phyloP scores from a whole-genome alignment of 2,329 filamentous ascomycete species.

The Fusarium siculi region DNA sequence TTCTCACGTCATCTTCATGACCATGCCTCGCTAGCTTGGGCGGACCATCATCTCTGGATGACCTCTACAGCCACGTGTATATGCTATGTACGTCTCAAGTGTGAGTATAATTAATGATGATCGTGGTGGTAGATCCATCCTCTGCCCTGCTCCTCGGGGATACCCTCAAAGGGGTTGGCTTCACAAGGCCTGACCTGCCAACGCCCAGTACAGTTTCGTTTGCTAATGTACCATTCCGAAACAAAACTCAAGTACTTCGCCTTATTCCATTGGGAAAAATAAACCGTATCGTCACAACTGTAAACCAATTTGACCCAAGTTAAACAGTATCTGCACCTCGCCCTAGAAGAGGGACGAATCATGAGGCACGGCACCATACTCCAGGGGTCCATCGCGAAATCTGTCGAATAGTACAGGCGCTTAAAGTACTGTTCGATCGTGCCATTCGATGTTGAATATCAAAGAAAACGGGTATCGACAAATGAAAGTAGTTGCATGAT shows the following conservation, averaged over 20 bases:
- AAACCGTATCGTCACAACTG: conserved; percentile 15
- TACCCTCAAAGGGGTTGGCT: conserved; percentile 23
- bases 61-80: conserved; percentile 43
- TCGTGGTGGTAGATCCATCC: conserved; percentile 40
- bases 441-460: conserved; percentile 13
- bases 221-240: conserved; percentile 41
- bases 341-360: conserved; percentile 1
- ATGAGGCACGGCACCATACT: conserved; percentile 18
- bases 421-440: not conserved
- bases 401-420: conserved; percentile 3
- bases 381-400: conserved; percentile 4
- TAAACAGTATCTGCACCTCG: conserved; percentile 17
- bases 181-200: conserved; percentile 34
- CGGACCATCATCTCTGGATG: conserved; percentile 21
- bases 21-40: conserved; percentile 4
- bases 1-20: conserved; percentile 30
- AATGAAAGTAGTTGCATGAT: conserved; percentile 36
- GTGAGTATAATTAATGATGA: conserved; percentile 41
- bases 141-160: conserved; percentile 24
- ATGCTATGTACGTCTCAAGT: conserved; percentile 42
- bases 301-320: conserved; percentile 27
- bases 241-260: conserved; percentile 43
- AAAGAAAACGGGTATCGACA: conserved; percentile 44
- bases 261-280: conserved; percentile 18
- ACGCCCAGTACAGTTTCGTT: conserved; percentile 45